Conservation (phyloP, 1,139 yeast species). For the Taiozyma sp. region DNA sequence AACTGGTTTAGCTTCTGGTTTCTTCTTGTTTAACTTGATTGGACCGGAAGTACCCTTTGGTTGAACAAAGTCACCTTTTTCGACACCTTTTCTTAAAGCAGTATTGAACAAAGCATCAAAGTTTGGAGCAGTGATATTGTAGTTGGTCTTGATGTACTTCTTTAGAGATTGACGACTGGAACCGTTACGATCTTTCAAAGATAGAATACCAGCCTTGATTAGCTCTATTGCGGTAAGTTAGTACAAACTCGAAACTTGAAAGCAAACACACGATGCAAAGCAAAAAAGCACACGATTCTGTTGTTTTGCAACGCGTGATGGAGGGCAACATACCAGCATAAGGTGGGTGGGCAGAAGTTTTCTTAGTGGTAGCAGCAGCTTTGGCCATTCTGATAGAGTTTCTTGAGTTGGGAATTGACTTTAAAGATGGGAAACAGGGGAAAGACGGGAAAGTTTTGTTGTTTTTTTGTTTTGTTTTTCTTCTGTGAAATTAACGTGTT, state of each 20-base stretch:
- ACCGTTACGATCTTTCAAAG: slow-evolving; percentile 80
- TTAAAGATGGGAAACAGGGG: not conserved
- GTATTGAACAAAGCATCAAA: slow-evolving; percentile 76
- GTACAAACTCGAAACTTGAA: not conserved
- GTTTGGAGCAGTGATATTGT: slow-evolving; percentile 52
- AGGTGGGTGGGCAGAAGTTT: slow-evolving; percentile 33
- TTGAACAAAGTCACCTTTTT: slow-evolving; percentile 69
- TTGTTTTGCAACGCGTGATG: not conserved
- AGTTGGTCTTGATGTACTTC: slow-evolving; percentile 64
- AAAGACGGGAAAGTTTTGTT: not conserved
- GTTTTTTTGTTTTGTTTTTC: slow-evolving; percentile 3
- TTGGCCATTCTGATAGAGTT: slow-evolving; percentile 7
- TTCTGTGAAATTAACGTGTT: not conserved
- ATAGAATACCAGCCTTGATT: slow-evolving; percentile 69
- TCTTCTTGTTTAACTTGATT: slow-evolving; percentile 29
- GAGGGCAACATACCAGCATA: slow-evolving; percentile 31
- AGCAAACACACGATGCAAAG: not conserved
- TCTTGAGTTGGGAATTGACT: not conserved
- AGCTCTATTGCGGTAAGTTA: slow-evolving; percentile 41
- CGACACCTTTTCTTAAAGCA: slow-evolving; percentile 81
- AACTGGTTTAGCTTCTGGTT: slow-evolving; percentile 16
- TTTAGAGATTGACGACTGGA: slow-evolving; percentile 79
- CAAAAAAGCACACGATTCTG: not conserved
- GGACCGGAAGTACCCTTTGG: slow-evolving; percentile 70
- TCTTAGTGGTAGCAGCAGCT: slow-evolving; percentile 21